Conservation (phyloP, 2,329 filamentous ascomycete species). For the Pseudocercospora fuligena region DNA sequence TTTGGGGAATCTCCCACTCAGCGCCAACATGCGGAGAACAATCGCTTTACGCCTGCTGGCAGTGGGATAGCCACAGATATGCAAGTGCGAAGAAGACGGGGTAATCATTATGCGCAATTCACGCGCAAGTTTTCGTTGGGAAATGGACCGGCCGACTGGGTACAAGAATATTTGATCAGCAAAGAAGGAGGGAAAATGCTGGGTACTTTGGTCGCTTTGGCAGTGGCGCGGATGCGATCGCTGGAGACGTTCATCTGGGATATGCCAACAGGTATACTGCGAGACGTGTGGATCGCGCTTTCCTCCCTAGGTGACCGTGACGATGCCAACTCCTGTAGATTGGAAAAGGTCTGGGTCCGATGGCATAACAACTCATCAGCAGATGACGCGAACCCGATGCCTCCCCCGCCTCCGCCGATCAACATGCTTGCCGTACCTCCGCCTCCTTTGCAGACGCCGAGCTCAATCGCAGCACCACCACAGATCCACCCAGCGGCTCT, state of each 20-base stretch:
- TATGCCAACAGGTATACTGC: slow-evolving; percentile 82
- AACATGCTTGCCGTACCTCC: slow-evolving; percentile 31
- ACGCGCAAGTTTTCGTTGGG: slow-evolving; percentile 82
- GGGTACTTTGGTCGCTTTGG: slow-evolving; percentile 78
- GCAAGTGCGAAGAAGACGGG: slow-evolving; percentile 55
- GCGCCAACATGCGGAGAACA: slow-evolving; percentile 37
- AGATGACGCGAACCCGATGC: slow-evolving; percentile 46
- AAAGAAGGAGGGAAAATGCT: slow-evolving; percentile 89
- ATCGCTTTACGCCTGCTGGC: slow-evolving; percentile 33
- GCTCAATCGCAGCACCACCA: slow-evolving; percentile 16
- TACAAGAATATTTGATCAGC: slow-evolving; percentile 78
- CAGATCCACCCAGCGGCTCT: slow-evolving; percentile 40
- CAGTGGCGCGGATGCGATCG: slow-evolving; percentile 80
- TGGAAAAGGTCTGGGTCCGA: slow-evolving; percentile 78
- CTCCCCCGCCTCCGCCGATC: slow-evolving; percentile 44
- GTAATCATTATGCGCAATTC: slow-evolving; percentile 78
- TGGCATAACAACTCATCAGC: slow-evolving; percentile 76
- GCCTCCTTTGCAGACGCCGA: slow-evolving; percentile 14
- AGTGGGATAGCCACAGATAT: slow-evolving; percentile 35
- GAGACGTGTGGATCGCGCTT: slow-evolving; percentile 80
- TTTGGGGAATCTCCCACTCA: slow-evolving; percentile 58
- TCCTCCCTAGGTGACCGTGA: slow-evolving; percentile 69
- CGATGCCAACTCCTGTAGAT: slow-evolving; percentile 65
- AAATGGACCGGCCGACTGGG: slow-evolving; percentile 80
- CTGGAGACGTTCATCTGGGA: slow-evolving; percentile 86